Base-by-base conservation (phyloP, 305 asterid genomes). In the Solanum hybrid region DNA sequence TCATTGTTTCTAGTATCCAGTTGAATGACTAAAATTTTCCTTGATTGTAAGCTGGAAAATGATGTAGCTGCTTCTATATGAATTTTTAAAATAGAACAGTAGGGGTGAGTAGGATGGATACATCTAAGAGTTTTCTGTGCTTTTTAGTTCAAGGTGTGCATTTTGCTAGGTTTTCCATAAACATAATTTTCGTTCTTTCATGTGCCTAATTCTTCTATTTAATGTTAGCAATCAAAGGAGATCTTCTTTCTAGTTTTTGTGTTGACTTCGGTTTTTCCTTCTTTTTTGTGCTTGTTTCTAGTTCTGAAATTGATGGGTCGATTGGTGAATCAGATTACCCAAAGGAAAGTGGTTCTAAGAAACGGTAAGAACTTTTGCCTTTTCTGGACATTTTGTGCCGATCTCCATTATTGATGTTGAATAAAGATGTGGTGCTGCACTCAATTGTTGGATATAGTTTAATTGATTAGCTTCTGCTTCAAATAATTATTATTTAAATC, bases 261-360 rank as follows among this genome's bases (percentile, higher is more conserved):
- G 14, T 66, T 87, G 78, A 76, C 56, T 73, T 81, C 69, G 38
- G 73, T 34, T 56, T 40, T 56, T 12, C 90, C 42, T 88, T 89
- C 32, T 22, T 29, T 88, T 37, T 72, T 84, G 76, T 86, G 86
- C 5, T 34, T 89, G 85, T 29, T 73, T 87, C 17, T 82, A 97
- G 99, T 91, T 94, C 78, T 89, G 97, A 94, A 40, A 90, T 94
- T 93, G 98, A 95, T 81, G 97, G 95, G 82, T 94, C 97, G 14
- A 91, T 92, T 91, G 98, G 92, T 87, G 97, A 95, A 84, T 92
- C 97, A 78, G 97, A 95, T 77, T 91, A 72, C 73, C 92, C 87
- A 84, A 97, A 93, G 92, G 96, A 94, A 88, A 78, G 92, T 91
- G 93, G 94, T 89, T 92, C 97, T 26, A 95, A 94, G 91, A 97